A percentile compares a stretch with the other conserved stretches of the same genome.
Conservation (phyloP, 139 green algal species). For the Closterium sp. region DNA sequence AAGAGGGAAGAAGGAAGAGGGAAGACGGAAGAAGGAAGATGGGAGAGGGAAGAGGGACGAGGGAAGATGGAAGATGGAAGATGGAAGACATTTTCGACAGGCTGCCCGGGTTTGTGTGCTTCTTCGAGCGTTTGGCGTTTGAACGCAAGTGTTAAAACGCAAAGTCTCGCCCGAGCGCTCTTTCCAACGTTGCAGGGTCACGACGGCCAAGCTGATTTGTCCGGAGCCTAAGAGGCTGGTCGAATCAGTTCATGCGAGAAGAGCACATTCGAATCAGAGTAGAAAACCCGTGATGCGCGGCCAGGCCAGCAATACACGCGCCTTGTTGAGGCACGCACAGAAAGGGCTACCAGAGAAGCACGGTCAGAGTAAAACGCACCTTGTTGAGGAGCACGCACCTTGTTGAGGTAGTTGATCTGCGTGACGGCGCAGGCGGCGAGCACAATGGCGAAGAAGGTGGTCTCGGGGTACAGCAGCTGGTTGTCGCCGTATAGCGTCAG, state of each 20-base stretch:
- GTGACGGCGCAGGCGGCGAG: conserved; percentile 83
- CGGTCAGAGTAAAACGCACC: conserved; percentile 12
- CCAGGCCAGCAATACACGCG: neutral
- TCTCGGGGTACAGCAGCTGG: conserved; percentile 66
- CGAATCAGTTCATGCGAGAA: too few relatives aligned
- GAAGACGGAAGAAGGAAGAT: neutral
- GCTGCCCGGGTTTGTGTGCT: too few relatives aligned
- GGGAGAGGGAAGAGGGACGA: neutral
- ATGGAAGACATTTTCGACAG: neutral
- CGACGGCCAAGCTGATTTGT: too few relatives aligned
- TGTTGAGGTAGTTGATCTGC: conserved; percentile 98
- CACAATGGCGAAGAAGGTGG: conserved; percentile 56
- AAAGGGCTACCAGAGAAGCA: too few relatives aligned
- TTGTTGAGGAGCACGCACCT: conserved; percentile 84
- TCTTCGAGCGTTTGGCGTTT: too few relatives aligned
- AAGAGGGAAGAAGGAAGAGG: neutral
- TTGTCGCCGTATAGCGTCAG: conserved; percentile 91
- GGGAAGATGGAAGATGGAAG: neutral
- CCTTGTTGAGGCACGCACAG: too few relatives aligned
- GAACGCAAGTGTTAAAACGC: too few relatives aligned
- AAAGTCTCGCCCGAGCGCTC: too few relatives aligned
- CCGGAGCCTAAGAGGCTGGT: too few relatives aligned
- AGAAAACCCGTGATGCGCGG: neutral
- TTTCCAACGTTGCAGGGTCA: too few relatives aligned
- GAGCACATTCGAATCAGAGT: neutral